phyloP scores from a whole-genome alignment of 371 early-diverging fungal genomes.

The Dichotomocladium elegans region DNA sequence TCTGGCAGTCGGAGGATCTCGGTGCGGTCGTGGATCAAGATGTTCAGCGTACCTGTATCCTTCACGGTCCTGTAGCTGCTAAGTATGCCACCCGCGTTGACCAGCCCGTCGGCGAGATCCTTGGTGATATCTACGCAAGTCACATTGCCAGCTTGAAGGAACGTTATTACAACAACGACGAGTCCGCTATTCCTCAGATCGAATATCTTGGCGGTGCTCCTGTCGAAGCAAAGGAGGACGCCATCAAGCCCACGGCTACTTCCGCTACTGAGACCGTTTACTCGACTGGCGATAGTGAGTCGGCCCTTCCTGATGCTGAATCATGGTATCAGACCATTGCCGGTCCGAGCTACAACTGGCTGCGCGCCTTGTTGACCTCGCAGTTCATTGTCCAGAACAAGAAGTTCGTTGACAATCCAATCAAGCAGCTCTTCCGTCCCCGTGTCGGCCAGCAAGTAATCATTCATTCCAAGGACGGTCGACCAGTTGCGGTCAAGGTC shows the following conservation, averaged over 20 bases:
- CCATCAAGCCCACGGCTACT: constrained; percentile 16
- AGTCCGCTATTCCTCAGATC: constrained; percentile 66
- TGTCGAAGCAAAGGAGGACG: constrained; percentile 13
- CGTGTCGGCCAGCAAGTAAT: constrained; percentile 77
- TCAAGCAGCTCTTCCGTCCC: constrained; percentile 78
- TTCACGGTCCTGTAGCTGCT: constrained; percentile 94
- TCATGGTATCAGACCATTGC: constrained; percentile 76
- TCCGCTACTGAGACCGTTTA: constrained; percentile 46
- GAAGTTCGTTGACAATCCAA: constrained; percentile 74
- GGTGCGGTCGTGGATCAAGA: constrained; percentile 91
- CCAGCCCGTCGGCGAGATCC: constrained; percentile 88
- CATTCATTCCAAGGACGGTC: constrained; percentile 51
- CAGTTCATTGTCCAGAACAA: constrained; percentile 80
- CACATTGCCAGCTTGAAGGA: constrained; percentile 78
- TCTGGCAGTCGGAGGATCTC: constrained; percentile 94
- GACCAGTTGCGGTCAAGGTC: constrained; percentile 49
- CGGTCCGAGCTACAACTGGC: constrained; percentile 76
- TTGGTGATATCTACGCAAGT: constrained; percentile 83
- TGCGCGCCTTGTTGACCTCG: constrained; percentile 84
- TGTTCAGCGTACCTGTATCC: constrained; percentile 88
- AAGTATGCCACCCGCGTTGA: constrained; percentile 74
- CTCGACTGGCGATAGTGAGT: constrained; percentile 48
- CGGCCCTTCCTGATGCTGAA: constrained; percentile 62
- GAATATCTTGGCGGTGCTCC: constrained; percentile 80
- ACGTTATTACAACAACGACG: constrained; percentile 72